These are phyloP conservation scores for Bruguiera parviflora DNA, from an alignment of 345 rosid genomes.

Conservation along the genomic window DNA sequence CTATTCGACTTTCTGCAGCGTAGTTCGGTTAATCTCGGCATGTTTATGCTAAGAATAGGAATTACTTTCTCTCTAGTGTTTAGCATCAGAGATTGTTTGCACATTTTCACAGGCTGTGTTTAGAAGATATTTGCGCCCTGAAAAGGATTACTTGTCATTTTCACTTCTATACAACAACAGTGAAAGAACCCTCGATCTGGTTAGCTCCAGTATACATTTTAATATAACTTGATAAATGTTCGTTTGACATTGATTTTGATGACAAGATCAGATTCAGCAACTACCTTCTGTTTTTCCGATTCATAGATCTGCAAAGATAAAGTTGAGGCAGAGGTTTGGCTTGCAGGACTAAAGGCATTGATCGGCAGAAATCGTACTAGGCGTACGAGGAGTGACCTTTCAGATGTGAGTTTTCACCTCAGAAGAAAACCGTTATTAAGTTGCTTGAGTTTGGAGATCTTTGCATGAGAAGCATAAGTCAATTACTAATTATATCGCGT, in stretches of 20 bases:
- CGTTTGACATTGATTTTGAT: neutral
- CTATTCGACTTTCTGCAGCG: slow-evolving; percentile 4
- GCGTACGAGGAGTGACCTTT: slow-evolving; percentile 58
- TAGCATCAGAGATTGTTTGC: slow-evolving; percentile 6
- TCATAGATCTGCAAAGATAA: slow-evolving; percentile 94
- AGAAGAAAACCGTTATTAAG: neutral
- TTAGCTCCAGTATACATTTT: slow-evolving; percentile 34
- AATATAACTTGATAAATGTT: neutral
- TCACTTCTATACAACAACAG: slow-evolving; percentile 86
- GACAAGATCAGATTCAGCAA: slow-evolving; percentile 11
- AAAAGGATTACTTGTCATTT: slow-evolving; percentile 90
- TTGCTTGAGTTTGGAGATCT: neutral
- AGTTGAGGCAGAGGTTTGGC: slow-evolving; percentile 89
- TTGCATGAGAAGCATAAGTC: neutral
- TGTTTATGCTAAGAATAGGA: neutral
- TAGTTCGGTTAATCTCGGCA: slow-evolving; percentile 14
- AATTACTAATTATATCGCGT: too few species aligned
- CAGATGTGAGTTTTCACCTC: slow-evolving; percentile 54
- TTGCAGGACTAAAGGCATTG: slow-evolving; percentile 70
- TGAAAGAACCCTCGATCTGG: slow-evolving; percentile 95
- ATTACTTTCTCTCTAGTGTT: neutral
- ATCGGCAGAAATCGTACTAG: slow-evolving; percentile 47
- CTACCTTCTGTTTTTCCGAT: slow-evolving; percentile 16
- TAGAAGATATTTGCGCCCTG: slow-evolving; percentile 85
- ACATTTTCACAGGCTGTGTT: slow-evolving; percentile 63